Percentiles rank a stretch among this genome's conserved stretches.
Evolutionary conservation across 345 rosid genomes (phyloP).

Genomic region (Eucalyptus grandis): DNA sequence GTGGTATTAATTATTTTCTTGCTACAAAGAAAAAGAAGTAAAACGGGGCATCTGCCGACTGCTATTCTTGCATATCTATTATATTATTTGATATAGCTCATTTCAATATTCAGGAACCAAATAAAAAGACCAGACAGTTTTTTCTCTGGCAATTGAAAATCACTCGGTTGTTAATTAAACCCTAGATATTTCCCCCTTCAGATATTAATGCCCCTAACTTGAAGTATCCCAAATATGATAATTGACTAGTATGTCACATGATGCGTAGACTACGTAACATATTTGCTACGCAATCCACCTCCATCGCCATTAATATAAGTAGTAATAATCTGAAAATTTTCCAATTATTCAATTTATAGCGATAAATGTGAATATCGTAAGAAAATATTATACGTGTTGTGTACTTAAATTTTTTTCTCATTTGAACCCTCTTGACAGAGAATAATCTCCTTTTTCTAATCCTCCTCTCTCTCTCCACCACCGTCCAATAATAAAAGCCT

Average conservation of each 20-base stretch:
- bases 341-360: neutral
- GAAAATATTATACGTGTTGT: neutral
- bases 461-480: neutral
- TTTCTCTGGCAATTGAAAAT: neutral
- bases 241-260: neutral
- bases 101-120: too few relatives aligned
- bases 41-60: neutral
- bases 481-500: neutral
- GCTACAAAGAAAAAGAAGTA: neutral
- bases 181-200: neutral
- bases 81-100: neutral
- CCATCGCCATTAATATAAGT: neutral
- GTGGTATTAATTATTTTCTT: neutral
- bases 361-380: neutral
- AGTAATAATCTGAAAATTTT: neutral
- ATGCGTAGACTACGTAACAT: neutral
- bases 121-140: neutral
- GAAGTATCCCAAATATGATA: neutral
- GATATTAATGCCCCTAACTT: neutral
- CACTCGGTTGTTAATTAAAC: neutral
- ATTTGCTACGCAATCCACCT: neutral
- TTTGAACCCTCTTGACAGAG: neutral
- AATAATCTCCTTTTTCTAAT: neutral
- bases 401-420: neutral
- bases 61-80: neutral